Conservation (phyloP, 2,329 filamentous ascomycete species). For the Sporothrix variecibatus region DNA sequence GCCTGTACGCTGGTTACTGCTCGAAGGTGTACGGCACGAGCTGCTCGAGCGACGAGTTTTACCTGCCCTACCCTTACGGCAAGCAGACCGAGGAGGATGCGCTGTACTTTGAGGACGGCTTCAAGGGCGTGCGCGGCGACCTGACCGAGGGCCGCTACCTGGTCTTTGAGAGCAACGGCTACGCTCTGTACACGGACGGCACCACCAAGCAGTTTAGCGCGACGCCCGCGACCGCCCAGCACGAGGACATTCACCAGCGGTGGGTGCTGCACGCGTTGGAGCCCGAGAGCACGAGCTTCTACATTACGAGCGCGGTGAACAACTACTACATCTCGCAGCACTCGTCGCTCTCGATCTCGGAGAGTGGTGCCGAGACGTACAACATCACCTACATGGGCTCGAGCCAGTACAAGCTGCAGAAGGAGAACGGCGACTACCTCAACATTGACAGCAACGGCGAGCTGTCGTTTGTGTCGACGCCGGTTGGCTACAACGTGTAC, state of each 20-base stretch:
- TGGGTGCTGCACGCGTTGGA: constrained; percentile 51
- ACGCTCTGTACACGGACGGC: constrained; percentile 44
- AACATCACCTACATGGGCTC: constrained; percentile 34
- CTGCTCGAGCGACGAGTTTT: constrained; percentile 28
- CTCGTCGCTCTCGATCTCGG: constrained; percentile 27
- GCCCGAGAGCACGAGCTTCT: constrained; percentile 35
- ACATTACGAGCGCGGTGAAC: constrained; percentile 34
- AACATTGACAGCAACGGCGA: constrained; percentile 30
- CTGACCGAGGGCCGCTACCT: constrained; percentile 58
- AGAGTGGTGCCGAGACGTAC: constrained; percentile 33
- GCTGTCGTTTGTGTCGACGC: constrained; percentile 28
- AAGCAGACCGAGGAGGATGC: constrained; percentile 42
- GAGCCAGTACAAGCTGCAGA: constrained; percentile 34
- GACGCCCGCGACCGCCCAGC: constrained; percentile 37
- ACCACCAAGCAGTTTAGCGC: constrained; percentile 30
- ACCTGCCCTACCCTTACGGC: constrained; percentile 49
- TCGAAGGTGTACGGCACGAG: constrained; percentile 41
- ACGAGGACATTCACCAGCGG: constrained; percentile 47
- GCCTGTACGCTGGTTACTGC: constrained; percentile 45
- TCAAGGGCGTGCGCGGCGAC: constrained; percentile 53
- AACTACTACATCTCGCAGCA: constrained; percentile 33
- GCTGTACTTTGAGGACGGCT: constrained; percentile 53
- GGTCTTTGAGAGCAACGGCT: constrained; percentile 50
- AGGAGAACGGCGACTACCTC: constrained; percentile 34
- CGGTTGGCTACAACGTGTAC: constrained; percentile 32